These are phyloP conservation scores for Botrytis hyacinthi DNA, from an alignment of 2,329 filamentous ascomycete genomes.

Conservation along the genomic window DNA sequence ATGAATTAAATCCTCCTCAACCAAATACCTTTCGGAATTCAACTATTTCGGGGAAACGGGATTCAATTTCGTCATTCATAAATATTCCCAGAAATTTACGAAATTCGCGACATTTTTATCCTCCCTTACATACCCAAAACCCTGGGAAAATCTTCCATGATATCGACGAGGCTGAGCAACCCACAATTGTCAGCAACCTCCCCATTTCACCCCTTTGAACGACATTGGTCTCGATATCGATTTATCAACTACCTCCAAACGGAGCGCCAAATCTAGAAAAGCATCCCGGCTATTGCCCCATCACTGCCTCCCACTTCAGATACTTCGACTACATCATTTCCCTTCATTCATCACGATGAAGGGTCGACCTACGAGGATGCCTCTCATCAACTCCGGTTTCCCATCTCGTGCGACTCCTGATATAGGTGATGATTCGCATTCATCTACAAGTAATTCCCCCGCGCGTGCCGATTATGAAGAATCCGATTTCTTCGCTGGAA, in stretches of 20 bases:
- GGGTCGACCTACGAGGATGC: conserved; percentile 31
- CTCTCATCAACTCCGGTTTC: conserved; percentile 27
- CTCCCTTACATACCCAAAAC: background rate
- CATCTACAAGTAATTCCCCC: conserved; percentile 67
- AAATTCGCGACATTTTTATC: conserved; percentile 4
- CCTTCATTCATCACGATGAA: conserved; percentile 29
- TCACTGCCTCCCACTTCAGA: background rate
- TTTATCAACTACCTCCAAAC: background rate
- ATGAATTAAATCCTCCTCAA: background rate
- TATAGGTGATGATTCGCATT: conserved; percentile 38
- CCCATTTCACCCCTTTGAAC: conserved; percentile 13
- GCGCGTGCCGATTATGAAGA: conserved; percentile 80
- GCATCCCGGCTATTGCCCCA: background rate
- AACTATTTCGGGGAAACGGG: background rate
- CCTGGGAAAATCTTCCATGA: conserved; percentile 5
- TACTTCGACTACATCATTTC: background rate
- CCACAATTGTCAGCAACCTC: conserved; percentile 15
- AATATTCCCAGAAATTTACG: background rate
- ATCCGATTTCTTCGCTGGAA: conserved; percentile 85
- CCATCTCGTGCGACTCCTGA: conserved; percentile 36
- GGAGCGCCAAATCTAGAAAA: background rate
- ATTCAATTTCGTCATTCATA: background rate
- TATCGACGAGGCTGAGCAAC: conserved; percentile 19
- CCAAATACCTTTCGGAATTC: background rate
- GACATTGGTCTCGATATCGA: background rate